Base-by-base conservation (phyloP, 805 yeast species). In the Yarrowia sp. region DNA sequence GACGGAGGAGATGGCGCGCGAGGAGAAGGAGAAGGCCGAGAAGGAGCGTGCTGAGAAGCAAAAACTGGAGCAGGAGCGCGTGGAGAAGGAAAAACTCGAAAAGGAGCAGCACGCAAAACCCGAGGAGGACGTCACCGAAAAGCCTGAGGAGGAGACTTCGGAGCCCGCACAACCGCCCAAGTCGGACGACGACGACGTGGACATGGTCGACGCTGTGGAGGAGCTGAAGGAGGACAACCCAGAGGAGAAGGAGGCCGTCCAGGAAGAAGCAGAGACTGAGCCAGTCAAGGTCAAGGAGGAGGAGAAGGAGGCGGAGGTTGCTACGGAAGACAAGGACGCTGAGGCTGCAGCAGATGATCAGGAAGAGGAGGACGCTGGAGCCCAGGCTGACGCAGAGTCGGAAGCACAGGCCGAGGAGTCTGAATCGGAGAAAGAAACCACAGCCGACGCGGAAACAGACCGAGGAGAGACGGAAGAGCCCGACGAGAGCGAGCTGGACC, bases 401-500 rank as follows among this genome's bases (percentile, higher is more conserved):
- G 41, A 36, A 10, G 41, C 41, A 4, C 24, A 2, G 35, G 46
- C 27, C 8, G 39, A 39, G 8, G 49, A 27, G 22, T 21, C 35
- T 13, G 36, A 19, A 13, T 33, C 36, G 9, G 41, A 29, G 4
- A 41, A 56, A 21, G 38, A 39, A 21, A 18, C 29, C 1, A 56
- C 36, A n/a, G 61, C 51, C 12, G 60, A 53, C 14, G 46, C 36
- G 8, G 60, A 51, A 13, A 33, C 58, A 0, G 58, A 33, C 24
- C 41, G 58, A 6, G 58, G 42, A 14, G 58, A 31, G 9, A 58
- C 39, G 3, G 53, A 58, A 13, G 41, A 32, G 13, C 53, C 62
- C 3, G 53, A 33, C 16, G 51, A 41, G 19, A 32, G 42, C 13
- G 42, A 58, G n/a, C 14, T 24, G 25, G 42, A 41, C 24, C 41